Percentiles rank a stretch among this genome's conserved stretches.
phyloP scores from a whole-genome alignment of 768 basidiomycete genomes.

The Trametopsis cervina region DNA sequence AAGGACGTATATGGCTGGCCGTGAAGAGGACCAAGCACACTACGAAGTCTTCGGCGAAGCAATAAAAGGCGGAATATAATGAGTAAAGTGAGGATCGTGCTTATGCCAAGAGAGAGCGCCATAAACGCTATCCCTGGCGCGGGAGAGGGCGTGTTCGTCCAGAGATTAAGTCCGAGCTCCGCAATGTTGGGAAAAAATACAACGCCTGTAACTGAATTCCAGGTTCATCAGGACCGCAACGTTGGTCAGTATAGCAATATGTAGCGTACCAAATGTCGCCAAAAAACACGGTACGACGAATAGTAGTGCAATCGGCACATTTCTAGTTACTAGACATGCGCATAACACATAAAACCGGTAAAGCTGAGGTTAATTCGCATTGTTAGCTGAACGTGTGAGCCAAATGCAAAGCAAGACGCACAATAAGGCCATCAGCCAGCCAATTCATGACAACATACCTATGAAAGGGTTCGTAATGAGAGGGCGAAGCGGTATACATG shows the following conservation, averaged over 20 bases:
- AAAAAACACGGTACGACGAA: conserved; percentile 7
- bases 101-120: conserved; percentile 15
- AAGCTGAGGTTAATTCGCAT: too few species aligned
- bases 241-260: background rate
- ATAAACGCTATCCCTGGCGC: conserved; percentile 16
- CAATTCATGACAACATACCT: conserved; percentile 26
- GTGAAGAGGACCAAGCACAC: background rate
- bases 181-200: conserved; percentile 8
- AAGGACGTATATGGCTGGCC: conserved; percentile 13
- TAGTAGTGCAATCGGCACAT: conserved; percentile 1
- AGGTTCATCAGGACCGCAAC: background rate
- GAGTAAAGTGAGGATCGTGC: conserved; percentile 14
- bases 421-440: conserved; percentile 23
- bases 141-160: conserved; percentile 9
- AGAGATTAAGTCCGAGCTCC: conserved; percentile 12
- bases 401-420: background rate
- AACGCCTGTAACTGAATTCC: conserved; percentile 5
- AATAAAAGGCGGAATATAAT: conserved; percentile 16
- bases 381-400: too few species aligned
- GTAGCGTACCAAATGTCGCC: conserved; percentile 7
- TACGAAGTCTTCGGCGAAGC: background rate
- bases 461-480: background rate
- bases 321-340: background rate
- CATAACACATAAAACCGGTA: conserved; percentile 14
- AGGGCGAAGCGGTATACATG: background rate